A percentile compares a stretch with the other conserved stretches of the same genome.
phyloP scores from a whole-genome alignment of 257 asterid species.

The Ballota nigra region DNA sequence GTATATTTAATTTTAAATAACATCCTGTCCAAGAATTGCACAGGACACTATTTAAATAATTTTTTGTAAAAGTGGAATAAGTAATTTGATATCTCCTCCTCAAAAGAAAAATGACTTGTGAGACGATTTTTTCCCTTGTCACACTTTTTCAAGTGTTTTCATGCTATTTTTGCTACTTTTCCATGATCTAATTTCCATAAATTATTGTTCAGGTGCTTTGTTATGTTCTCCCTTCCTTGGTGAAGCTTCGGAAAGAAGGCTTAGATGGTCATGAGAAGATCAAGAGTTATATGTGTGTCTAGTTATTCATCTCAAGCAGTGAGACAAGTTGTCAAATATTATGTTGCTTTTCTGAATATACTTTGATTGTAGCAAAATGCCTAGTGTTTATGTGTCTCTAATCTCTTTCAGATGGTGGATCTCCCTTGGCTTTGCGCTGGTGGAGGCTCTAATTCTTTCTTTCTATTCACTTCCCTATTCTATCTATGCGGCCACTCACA shows the following conservation, averaged over 20 bases:
- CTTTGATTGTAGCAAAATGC: neutral
- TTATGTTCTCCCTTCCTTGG: constrained; percentile 79
- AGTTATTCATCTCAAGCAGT: constrained; percentile 72
- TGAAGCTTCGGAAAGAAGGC: constrained; percentile 99
- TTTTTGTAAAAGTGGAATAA: neutral
- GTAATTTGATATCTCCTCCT: neutral
- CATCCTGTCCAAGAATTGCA: neutral
- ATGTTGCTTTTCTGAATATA: constrained; percentile 12
- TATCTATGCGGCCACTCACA: constrained; percentile 82
- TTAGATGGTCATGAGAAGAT: constrained; percentile 99
- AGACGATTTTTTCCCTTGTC: neutral
- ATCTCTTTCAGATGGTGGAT: constrained; percentile 91
- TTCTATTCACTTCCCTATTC: constrained; percentile 92
- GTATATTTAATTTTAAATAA: neutral
- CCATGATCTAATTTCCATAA: constrained; percentile 14
- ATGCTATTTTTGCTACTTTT: constrained; percentile 14
- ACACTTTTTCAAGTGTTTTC: neutral
- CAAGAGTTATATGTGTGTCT: constrained; percentile 99
- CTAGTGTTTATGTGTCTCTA: constrained; percentile 21
- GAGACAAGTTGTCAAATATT: constrained; percentile 45
- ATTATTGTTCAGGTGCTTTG: constrained; percentile 68
- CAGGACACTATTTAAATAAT: neutral
- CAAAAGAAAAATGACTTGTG: neutral
- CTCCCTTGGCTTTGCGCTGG: constrained; percentile 82
- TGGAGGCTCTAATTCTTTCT: constrained; percentile 77